Evolutionary conservation across 1,284 basidiomycete genomes (phyloP).

Genomic region (Fomitopsis pinicola): DNA sequence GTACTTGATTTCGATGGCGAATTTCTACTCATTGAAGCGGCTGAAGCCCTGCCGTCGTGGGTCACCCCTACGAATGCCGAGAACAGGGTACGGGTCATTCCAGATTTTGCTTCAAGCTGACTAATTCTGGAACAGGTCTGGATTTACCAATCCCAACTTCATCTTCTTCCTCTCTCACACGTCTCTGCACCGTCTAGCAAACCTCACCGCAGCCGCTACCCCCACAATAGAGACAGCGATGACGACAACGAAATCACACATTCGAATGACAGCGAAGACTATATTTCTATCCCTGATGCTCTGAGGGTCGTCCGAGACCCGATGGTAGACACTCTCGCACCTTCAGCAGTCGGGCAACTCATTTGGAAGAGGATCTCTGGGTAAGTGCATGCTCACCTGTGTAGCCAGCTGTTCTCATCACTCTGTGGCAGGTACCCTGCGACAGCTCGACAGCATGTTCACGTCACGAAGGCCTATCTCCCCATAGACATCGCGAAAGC

Average conservation of each 20-base stretch:
- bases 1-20: constrained; percentile 92
- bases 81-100: constrained; percentile 71
- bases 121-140: constrained; percentile 62
- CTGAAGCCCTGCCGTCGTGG: constrained; percentile 87
- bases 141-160: constrained; percentile 80
- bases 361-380: constrained; percentile 68
- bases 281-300: constrained; percentile 63
- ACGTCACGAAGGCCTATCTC: constrained; percentile 77
- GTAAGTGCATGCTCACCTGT: constrained; percentile 32
- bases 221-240: constrained; percentile 40
- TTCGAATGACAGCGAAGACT: constrained; percentile 45
- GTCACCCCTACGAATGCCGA: constrained; percentile 86
- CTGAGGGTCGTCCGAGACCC: constrained; percentile 58
- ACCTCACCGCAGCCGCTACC: constrained; percentile 41
- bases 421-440: constrained; percentile 59
- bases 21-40: constrained; percentile 95
- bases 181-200: constrained; percentile 61
- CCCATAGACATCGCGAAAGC: constrained; percentile 77
- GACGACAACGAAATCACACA: constrained; percentile 38
- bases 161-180: constrained; percentile 80
- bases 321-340: constrained; percentile 51
- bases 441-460: constrained; percentile 68
- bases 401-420: constrained; percentile 11
- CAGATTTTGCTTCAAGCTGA: no score
- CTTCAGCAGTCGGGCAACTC: constrained; percentile 50